A percentile compares a stretch with the other conserved stretches of the same genome.
phyloP scores from a whole-genome alignment of 192 early-diverging fungal genomes.

The Kappamyces sp. region DNA sequence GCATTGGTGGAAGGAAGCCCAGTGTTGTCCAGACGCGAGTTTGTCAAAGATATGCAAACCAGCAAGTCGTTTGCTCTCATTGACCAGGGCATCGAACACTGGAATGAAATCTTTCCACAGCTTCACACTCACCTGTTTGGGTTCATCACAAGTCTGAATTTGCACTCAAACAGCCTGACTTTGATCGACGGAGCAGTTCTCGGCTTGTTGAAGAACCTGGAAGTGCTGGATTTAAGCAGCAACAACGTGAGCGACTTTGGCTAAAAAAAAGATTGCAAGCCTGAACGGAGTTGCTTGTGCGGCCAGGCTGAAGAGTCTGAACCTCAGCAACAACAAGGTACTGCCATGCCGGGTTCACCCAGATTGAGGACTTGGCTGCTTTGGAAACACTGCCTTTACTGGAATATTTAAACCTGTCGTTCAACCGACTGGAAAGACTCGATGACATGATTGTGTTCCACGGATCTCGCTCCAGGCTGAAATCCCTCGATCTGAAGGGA shows the following conservation, averaged over 20 bases:
- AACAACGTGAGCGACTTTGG: conserved; percentile 30
- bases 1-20: too few relatives aligned
- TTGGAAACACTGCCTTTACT: conserved; percentile 22
- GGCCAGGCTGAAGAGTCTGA: too few relatives aligned
- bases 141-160: conserved; percentile 5
- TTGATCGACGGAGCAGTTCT: neutral
- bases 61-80: neutral
- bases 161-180: conserved; percentile 9
- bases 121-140: neutral
- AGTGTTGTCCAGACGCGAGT: too few relatives aligned
- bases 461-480: conserved; percentile 22
- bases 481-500: conserved; percentile 39
- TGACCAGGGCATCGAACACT: neutral
- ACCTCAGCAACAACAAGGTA: too few relatives aligned
- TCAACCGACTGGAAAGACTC: conserved; percentile 35
- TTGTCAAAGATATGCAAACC: too few relatives aligned
- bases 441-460: conserved; percentile 26
- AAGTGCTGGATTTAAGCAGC: conserved; percentile 36
- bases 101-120: conserved; percentile 11
- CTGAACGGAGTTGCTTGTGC: too few relatives aligned
- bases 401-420: conserved; percentile 31
- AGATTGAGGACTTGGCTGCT: conserved; percentile 27
- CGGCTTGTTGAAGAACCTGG: conserved; percentile 16
- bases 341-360: neutral
- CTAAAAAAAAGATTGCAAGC: neutral